Evolutionary conservation across 2,329 filamentous ascomycete genomes (phyloP).

Genomic region (Westerdykella sp.): DNA sequence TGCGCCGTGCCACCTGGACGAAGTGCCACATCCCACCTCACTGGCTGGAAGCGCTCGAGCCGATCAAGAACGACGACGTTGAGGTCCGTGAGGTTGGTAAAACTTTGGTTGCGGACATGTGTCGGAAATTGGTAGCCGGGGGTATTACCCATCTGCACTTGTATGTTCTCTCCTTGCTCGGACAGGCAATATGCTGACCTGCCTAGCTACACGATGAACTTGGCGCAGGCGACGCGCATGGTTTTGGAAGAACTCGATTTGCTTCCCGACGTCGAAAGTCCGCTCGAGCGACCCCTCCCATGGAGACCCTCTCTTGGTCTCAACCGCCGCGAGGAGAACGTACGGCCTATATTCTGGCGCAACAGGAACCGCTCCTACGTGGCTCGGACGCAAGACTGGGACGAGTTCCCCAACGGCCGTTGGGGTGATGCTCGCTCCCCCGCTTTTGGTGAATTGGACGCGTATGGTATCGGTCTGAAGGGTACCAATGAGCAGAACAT

Average conservation of each 20-base stretch:
- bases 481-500: constrained; percentile 95
- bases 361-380: constrained; percentile 96
- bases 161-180: constrained; percentile 34
- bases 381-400: constrained; percentile 93
- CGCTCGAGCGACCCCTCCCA: constrained; percentile 81
- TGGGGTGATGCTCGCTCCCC: constrained; percentile 97
- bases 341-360: constrained; percentile 97
- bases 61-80: constrained; percentile 93
- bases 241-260: constrained; percentile 84
- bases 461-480: constrained; percentile 88
- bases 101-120: constrained; percentile 81
- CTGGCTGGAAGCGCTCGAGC: constrained; percentile 78
- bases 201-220: constrained; percentile 87
- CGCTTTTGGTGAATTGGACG: constrained; percentile 90
- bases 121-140: constrained; percentile 71
- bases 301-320: constrained; percentile 94
- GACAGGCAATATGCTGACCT: constrained; percentile 1
- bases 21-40: constrained; percentile 73
- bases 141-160: constrained; percentile 91
- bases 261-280: constrained; percentile 68
- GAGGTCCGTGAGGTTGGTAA: constrained; percentile 87
- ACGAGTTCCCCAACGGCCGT: constrained; percentile 96
- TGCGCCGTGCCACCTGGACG: constrained; percentile 86
- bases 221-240: constrained; percentile 89
- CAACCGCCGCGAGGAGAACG: constrained; percentile 84